Evolutionary conservation across 1,139 yeast genomes (phyloP).

Genomic region (Candida tropicalis): DNA sequence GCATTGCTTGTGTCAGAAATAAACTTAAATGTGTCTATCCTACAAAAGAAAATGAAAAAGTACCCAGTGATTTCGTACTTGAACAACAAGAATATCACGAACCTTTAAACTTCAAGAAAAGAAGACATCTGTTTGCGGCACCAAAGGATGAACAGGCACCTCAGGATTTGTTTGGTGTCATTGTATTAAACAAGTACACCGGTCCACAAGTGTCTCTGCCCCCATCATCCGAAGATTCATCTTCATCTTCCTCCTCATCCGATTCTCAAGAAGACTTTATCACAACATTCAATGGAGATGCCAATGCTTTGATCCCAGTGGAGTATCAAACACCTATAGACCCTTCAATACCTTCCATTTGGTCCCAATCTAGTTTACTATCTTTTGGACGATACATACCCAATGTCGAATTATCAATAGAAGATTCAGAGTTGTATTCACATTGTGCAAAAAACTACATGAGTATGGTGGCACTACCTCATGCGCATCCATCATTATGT

Average conservation of each 20-base stretch:
- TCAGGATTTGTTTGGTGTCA: conserved; percentile 2
- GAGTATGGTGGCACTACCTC: conserved; percentile 14
- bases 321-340: conserved; percentile 1
- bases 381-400: conserved; percentile 12
- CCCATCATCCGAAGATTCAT: neutral
- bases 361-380: conserved; percentile 6
- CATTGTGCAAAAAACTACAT: conserved; percentile 12
- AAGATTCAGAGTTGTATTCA: conserved; percentile 13
- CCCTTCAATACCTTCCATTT: neutral
- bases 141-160: conserved; percentile 2
- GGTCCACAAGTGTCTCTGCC: neutral
- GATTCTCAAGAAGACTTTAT: neutral
- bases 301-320: neutral
- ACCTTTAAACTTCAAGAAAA: conserved; percentile 3
- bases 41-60: conserved; percentile 3
- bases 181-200: conserved; percentile 2
- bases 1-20: conserved; percentile 23
- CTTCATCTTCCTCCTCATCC: neutral
- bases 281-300: neutral
- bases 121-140: neutral
- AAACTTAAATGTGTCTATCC: conserved; percentile 12
- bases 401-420: conserved; percentile 10
- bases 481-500: conserved; percentile 10
- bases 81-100: conserved; percentile 4
- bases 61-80: conserved; percentile 10